These are phyloP conservation scores for Cyclotella sp. DNA, from an alignment of 108 stramenopile genomes.

Conservation along the genomic window DNA sequence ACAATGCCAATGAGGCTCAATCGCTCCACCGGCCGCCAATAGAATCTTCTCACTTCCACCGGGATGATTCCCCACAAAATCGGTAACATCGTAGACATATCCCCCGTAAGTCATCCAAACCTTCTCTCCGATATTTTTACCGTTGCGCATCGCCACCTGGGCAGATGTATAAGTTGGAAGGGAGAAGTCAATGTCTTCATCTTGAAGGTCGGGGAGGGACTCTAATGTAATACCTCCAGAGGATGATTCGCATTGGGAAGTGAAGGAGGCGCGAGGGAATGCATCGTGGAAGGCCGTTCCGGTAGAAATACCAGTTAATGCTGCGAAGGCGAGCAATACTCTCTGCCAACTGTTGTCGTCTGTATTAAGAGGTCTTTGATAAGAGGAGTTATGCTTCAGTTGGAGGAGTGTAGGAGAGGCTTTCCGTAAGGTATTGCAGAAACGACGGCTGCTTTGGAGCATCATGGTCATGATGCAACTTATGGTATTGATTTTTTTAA, in stretches of 20 bases:
- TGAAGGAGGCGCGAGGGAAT: not conserved
- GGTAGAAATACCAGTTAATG: not conserved
- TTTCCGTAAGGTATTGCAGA: not conserved
- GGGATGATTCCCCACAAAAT: slow-evolving; percentile 90
- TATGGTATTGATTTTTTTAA: too few relatives aligned
- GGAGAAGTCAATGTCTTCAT: not conserved
- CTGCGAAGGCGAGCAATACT: not conserved
- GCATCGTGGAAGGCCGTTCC: not conserved
- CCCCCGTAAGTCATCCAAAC: slow-evolving; percentile 91
- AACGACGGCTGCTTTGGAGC: slow-evolving; percentile 2
- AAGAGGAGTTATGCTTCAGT: not conserved
- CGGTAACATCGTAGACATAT: slow-evolving; percentile 95
- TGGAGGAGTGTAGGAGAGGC: slow-evolving; percentile 4
- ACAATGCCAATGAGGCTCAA: slow-evolving; percentile 55
- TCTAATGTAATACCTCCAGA: not conserved
- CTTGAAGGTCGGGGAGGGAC: not conserved
- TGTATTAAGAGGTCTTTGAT: slow-evolving; percentile 10
- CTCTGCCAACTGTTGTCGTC: not conserved
- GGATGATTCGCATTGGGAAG: not conserved
- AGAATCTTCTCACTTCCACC: slow-evolving; percentile 93
- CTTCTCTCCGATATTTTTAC: slow-evolving; percentile 24
- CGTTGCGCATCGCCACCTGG: slow-evolving; percentile 6
- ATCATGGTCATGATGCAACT: slow-evolving; percentile 6
- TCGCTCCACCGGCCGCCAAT: slow-evolving; percentile 77
- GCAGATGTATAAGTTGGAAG: slow-evolving; percentile 7